These are phyloP conservation scores for Excoecaria cochinchinensis DNA, from an alignment of 345 rosid species.

Conservation along the genomic window DNA sequence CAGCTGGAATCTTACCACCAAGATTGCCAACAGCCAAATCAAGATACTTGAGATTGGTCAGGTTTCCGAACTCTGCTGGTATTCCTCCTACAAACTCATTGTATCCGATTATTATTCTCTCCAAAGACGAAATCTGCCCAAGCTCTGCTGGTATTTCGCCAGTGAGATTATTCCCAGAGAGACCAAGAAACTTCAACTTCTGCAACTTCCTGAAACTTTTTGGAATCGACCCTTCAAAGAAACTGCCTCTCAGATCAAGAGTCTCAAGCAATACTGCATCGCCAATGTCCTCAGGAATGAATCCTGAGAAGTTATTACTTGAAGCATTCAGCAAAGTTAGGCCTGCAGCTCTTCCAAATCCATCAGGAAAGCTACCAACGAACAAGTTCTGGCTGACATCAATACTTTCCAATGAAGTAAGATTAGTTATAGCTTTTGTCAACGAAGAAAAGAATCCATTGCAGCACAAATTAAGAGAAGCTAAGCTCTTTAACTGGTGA, in stretches of 20 bases:
- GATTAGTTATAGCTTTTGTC: slow-evolving; percentile 44
- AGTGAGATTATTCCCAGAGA: slow-evolving; percentile 86
- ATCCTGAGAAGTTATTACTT: slow-evolving; percentile 71
- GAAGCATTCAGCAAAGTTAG: slow-evolving; percentile 74
- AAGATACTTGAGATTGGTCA: slow-evolving; percentile 68
- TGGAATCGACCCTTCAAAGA: slow-evolving; percentile 77
- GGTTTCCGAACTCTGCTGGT: slow-evolving; percentile 69
- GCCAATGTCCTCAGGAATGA: slow-evolving; percentile 71
- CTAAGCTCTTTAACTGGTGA: slow-evolving; percentile 46
- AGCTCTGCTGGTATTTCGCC: slow-evolving; percentile 67
- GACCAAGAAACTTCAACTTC: slow-evolving; percentile 77
- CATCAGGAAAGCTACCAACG: slow-evolving; percentile 49
- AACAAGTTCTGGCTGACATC: slow-evolving; percentile 77
- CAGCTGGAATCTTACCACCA: slow-evolving; percentile 68
- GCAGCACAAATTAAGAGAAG: slow-evolving; percentile 70
- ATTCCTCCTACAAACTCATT: slow-evolving; percentile 75
- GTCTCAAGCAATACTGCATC: slow-evolving; percentile 56
- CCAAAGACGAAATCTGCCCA: slow-evolving; percentile 70
- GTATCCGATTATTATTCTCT: slow-evolving; percentile 83
- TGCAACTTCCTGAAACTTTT: slow-evolving; percentile 58
- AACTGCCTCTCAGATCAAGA: slow-evolving; percentile 86
- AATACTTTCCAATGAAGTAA: slow-evolving; percentile 51
- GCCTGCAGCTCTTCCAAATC: slow-evolving; percentile 53
- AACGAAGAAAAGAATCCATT: slow-evolving; percentile 53
- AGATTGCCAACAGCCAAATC: slow-evolving; percentile 75